These are phyloP conservation scores for Protostelium mycophagum DNA, from an alignment of 78 protist species.

Conservation along the genomic window DNA sequence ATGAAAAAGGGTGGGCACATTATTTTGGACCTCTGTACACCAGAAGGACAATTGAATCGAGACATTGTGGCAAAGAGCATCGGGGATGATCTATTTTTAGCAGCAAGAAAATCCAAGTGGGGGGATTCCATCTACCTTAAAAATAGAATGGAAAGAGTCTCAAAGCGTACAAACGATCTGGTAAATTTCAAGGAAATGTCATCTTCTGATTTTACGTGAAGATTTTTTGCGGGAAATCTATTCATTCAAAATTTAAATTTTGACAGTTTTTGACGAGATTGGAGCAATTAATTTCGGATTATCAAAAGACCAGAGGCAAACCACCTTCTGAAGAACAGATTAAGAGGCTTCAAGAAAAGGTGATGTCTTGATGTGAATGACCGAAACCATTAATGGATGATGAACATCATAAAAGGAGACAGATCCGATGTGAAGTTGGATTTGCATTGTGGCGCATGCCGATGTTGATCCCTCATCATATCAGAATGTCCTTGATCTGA, in stretches of 20 bases:
- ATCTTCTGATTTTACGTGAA: too few species aligned
- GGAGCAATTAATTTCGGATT: neutral
- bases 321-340: neutral
- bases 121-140: neutral
- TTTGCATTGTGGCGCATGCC: too few species aligned
- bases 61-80: constrained; percentile 31
- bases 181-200: neutral
- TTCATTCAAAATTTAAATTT: neutral
- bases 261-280: neutral
- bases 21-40: constrained; percentile 51
- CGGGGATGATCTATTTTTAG: neutral
- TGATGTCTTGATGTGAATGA: neutral
- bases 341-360: neutral
- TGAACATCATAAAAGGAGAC: too few species aligned
- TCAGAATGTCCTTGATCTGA: too few species aligned
- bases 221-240: too few species aligned
- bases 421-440: too few species aligned
- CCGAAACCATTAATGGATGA: too few species aligned
- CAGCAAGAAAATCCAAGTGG: neutral
- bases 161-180: neutral
- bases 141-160: neutral
- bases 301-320: neutral
- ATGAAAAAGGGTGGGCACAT: constrained; percentile 56
- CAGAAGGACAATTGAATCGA: constrained; percentile 35
- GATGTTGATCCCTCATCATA: too few species aligned